These are phyloP conservation scores for Cladobotryum mycophilum DNA, from an alignment of 2,329 filamentous ascomycete species.

Conservation along the genomic window DNA sequence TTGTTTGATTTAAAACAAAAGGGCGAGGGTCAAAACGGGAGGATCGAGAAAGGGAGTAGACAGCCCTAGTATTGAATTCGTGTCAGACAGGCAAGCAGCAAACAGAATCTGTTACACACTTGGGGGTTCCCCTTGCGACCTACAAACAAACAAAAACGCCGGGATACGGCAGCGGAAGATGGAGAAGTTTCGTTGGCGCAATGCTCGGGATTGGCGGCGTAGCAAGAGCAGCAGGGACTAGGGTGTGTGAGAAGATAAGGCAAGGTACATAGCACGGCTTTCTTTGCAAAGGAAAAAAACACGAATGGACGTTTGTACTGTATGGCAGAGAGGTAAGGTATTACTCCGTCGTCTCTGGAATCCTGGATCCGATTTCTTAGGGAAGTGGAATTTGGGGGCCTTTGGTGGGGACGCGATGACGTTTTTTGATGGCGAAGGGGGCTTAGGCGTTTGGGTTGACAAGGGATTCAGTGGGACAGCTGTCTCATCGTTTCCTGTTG, in stretches of 20 bases:
- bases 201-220: background rate
- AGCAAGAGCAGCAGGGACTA: background rate
- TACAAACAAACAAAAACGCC: too few species aligned
- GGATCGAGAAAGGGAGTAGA: background rate
- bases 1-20: background rate
- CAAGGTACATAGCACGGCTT: too few species aligned
- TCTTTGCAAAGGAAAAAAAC: too few species aligned
- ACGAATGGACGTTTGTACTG: too few species aligned
- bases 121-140: too few species aligned
- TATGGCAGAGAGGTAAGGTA: too few species aligned
- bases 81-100: background rate
- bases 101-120: background rate
- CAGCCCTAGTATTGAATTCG: background rate
- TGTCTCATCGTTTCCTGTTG: background rate
- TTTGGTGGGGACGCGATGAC: conserved; percentile 15
- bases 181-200: background rate
- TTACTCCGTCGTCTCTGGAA: background rate
- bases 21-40: background rate
- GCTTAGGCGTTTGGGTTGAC: background rate
- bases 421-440: conserved; percentile 11
- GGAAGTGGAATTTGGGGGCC: background rate
- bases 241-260: too few species aligned
- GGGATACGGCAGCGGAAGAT: too few species aligned
- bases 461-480: background rate
- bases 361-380: background rate